A percentile compares a stretch with the other conserved stretches of the same genome.
phyloP scores from a whole-genome alignment of 805 yeast genomes.

The Wickerhamiella shivajii region DNA sequence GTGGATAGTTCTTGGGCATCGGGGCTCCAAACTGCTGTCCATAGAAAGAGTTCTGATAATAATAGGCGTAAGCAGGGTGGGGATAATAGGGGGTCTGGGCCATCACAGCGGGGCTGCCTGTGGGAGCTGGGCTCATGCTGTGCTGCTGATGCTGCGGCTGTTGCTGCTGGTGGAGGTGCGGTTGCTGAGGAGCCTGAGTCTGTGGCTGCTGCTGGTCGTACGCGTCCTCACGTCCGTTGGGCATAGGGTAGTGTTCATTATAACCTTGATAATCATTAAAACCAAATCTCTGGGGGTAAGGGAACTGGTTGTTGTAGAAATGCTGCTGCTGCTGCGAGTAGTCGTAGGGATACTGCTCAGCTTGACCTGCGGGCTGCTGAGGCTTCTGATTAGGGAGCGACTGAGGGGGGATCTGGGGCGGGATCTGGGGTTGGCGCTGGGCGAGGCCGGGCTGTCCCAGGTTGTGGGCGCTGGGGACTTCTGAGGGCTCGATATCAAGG shows the following conservation, averaged over 20 bases:
- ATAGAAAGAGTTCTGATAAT: conserved; percentile 7
- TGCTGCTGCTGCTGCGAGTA: not conserved
- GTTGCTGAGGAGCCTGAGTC: conserved; percentile 3
- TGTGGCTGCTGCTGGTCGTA: conserved; percentile 7
- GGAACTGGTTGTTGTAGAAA: not conserved
- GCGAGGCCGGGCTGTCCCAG: conserved; percentile 4
- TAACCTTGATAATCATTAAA: too few species aligned
- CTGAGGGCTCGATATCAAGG: conserved; percentile 4
- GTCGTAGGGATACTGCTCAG: not conserved
- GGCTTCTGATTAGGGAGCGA: not conserved
- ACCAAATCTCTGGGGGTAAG: conserved; percentile 5
- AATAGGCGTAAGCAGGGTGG: conserved; percentile 6
- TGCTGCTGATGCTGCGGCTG: conserved; percentile 4
- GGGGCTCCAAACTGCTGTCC: conserved; percentile 8
- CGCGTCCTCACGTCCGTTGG: too few species aligned
- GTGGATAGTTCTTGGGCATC: conserved; percentile 7
- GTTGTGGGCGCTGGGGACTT: conserved; percentile 1
- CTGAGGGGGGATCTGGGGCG: not conserved
- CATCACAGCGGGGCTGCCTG: conserved; percentile 1
- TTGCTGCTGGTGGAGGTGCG: conserved; percentile 5
- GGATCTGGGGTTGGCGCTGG: not conserved
- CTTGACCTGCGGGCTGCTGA: not conserved
- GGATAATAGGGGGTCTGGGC: conserved; percentile 2
- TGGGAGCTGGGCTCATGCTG: conserved; percentile 1
- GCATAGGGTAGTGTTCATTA: too few species aligned